phyloP scores from a whole-genome alignment of 352 stramenopile genomes.

The Phytophthora nicotianae region DNA sequence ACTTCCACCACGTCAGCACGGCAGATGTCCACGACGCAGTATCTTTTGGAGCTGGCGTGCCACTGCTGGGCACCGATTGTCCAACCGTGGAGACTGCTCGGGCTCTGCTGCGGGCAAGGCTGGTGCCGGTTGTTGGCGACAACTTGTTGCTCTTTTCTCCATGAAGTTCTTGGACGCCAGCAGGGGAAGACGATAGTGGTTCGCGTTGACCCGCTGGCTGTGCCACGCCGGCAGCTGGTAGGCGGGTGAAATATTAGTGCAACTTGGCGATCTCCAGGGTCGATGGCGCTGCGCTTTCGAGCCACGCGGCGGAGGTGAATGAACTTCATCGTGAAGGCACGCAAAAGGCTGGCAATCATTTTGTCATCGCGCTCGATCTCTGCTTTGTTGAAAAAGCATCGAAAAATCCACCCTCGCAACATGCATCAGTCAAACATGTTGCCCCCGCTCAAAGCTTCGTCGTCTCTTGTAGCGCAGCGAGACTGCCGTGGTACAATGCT shows the following conservation, averaged over 20 bases:
- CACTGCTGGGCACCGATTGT: slow-evolving; percentile 22
- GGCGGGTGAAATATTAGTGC: slow-evolving; percentile 26
- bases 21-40: slow-evolving; percentile 30
- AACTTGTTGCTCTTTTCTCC: slow-evolving; percentile 27
- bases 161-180: slow-evolving; percentile 14
- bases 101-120: slow-evolving; percentile 12
- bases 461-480: slow-evolving; percentile 13
- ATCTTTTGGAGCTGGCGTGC: slow-evolving; percentile 28
- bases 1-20: slow-evolving; percentile 12
- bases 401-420: slow-evolving; percentile 11
- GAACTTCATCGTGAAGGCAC: not conserved
- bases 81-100: slow-evolving; percentile 12
- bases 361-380: slow-evolving; percentile 20
- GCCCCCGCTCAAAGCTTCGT: slow-evolving; percentile 1
- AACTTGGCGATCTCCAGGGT: slow-evolving; percentile 10
- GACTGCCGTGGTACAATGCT: slow-evolving; percentile 21
- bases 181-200: slow-evolving; percentile 26
- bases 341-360: slow-evolving; percentile 6
- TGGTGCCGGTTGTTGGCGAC: no score
- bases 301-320: slow-evolving; percentile 1
- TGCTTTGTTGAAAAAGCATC: slow-evolving; percentile 11
- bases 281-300: slow-evolving; percentile 3
- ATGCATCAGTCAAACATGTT: not conserved
- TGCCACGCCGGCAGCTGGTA: slow-evolving; percentile 25
- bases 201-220: slow-evolving; percentile 4